Conservation (phyloP, 2,329 filamentous ascomycete species). For the Aureobasidium mangrovei region DNA sequence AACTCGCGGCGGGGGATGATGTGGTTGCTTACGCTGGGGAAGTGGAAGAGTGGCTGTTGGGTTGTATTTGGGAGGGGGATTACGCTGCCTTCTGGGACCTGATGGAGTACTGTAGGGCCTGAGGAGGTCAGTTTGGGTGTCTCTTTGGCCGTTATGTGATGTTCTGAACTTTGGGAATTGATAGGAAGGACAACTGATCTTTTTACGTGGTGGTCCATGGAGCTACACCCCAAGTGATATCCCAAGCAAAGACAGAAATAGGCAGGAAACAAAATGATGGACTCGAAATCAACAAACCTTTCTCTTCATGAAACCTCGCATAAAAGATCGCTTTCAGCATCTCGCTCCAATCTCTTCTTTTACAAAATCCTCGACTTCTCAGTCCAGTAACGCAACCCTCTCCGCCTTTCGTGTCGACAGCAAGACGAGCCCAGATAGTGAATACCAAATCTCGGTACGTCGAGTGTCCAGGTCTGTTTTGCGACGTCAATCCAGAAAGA, state of each 20-base stretch:
- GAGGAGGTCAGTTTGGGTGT: background rate
- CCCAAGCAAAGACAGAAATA: background rate
- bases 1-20: constrained; percentile 93
- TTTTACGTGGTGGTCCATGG: too few relatives aligned
- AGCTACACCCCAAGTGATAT: background rate
- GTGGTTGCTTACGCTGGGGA: constrained; percentile 79
- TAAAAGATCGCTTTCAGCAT: constrained; percentile 60
- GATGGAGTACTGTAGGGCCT: constrained; percentile 56
- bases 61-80: constrained; percentile 32
- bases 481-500: too few relatives aligned
- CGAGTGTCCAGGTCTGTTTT: too few relatives aligned
- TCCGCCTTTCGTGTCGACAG: too few relatives aligned
- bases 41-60: constrained; percentile 66
- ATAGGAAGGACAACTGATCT: background rate
- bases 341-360: background rate
- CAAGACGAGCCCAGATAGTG: too few relatives aligned
- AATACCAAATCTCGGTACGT: too few relatives aligned
- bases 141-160: background rate
- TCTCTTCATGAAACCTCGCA: constrained; percentile 55
- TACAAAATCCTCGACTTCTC: too few relatives aligned
- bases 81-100: constrained; percentile 54
- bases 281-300: constrained; percentile 29
- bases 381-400: too few relatives aligned
- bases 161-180: background rate
- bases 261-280: background rate